phyloP scores from a whole-genome alignment of 1,139 yeast genomes.

The Yamadazyma sp. region DNA sequence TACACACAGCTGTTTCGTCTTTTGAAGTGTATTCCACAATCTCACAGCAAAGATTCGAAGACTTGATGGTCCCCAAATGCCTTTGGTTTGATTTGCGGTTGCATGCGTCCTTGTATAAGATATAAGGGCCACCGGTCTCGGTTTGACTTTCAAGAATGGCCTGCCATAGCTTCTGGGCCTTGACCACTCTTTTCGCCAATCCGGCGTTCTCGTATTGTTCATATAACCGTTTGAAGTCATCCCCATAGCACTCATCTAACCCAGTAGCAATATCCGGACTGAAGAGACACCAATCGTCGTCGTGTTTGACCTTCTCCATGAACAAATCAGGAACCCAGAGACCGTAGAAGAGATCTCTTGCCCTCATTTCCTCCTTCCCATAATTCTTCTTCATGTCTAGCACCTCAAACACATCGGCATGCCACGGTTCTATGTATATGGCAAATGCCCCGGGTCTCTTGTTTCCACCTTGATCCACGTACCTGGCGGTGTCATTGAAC shows the following conservation, averaged over 20 bases:
- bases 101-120: conserved; percentile 59
- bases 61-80: conserved; percentile 55
- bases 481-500: conserved; percentile 59
- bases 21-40: conserved; percentile 55
- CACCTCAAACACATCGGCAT: conserved; percentile 53
- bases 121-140: conserved; percentile 61
- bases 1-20: conserved; percentile 59
- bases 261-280: conserved; percentile 58
- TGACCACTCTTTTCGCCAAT: conserved; percentile 34
- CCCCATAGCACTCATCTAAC: conserved; percentile 49
- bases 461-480: conserved; percentile 65
- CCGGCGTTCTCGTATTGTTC: conserved; percentile 46
- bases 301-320: conserved; percentile 52
- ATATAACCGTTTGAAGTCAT: conserved; percentile 47
- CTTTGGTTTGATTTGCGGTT: conserved; percentile 54
- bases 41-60: conserved; percentile 61
- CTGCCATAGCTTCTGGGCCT: conserved; percentile 56
- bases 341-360: conserved; percentile 58
- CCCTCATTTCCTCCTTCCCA: conserved; percentile 57
- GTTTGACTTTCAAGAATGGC: conserved; percentile 56
- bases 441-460: conserved; percentile 66
- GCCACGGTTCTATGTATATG: conserved; percentile 64
- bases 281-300: conserved; percentile 54
- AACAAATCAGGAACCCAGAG: conserved; percentile 62
- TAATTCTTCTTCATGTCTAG: conserved; percentile 54